phyloP scores from a whole-genome alignment of 2,329 filamentous ascomycete genomes.

The Exserohilum rostratum region DNA sequence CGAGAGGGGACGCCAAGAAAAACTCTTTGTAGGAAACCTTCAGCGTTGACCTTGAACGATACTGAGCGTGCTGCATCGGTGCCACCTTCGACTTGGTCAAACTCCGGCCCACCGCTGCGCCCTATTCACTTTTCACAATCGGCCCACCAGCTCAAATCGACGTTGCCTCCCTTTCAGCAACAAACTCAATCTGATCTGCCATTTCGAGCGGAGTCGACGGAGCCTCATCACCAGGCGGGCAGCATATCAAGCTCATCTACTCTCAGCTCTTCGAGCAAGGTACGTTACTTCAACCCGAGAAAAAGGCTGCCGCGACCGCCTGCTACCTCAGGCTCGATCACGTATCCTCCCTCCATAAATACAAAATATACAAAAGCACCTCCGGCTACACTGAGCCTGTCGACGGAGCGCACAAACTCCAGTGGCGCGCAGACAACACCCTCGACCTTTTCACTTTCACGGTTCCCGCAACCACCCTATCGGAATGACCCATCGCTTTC shows the following conservation, averaged over 20 bases:
- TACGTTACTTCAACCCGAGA: constrained; percentile 42
- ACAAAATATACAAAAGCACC: constrained; percentile 23
- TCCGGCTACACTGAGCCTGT: constrained; percentile 24
- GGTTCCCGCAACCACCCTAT: constrained; percentile 44
- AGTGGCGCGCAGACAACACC: constrained; percentile 25
- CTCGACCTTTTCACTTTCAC: constrained; percentile 41
- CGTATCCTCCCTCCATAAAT: constrained; percentile 18
- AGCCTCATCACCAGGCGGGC: constrained; percentile 26
- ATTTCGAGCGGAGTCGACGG: constrained; percentile 38
- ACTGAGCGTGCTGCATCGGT: constrained; percentile 37
- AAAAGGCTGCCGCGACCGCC: constrained; percentile 45
- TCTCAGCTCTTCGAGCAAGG: constrained; percentile 23
- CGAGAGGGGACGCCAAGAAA: constrained; percentile 37
- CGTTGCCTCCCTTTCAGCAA: constrained; percentile 26
- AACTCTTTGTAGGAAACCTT: constrained; percentile 47
- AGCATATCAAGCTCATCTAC: constrained; percentile 24
- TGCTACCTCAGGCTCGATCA: constrained; percentile 18
- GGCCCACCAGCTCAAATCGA: constrained; percentile 32
- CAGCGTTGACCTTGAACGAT: constrained; percentile 40
- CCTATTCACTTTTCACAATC: constrained; percentile 40
- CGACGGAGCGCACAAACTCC: constrained; percentile 28
- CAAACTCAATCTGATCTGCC: constrained; percentile 22
- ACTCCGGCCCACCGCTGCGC: constrained; percentile 21
- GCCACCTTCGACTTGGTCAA: constrained; percentile 14
- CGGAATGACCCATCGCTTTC: constrained; percentile 27